Evolutionary conservation across 163 green algal genomes (phyloP).

Genomic region (Smithsoniella earleae): DNA sequence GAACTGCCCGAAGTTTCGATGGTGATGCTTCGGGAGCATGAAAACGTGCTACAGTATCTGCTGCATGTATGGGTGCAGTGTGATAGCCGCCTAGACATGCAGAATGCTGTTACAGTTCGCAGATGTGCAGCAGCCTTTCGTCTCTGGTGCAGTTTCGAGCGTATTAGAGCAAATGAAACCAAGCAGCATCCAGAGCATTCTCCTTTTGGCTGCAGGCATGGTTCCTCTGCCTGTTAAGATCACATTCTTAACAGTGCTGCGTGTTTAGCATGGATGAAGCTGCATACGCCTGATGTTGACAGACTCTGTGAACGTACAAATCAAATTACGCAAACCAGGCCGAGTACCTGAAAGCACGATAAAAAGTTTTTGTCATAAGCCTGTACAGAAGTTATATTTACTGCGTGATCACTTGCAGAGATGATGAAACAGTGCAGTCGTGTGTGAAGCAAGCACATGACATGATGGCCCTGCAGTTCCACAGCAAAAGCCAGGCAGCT

Average conservation of each 20-base stretch:
- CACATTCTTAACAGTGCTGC: no score
- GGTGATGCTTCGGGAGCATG: conserved; percentile 15
- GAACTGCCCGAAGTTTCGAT: not conserved
- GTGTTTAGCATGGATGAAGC: no score
- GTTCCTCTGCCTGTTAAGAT: not conserved
- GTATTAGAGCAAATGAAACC: not conserved
- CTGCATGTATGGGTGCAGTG: conserved; percentile 6
- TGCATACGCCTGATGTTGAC: no score
- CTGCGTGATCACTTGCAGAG: not conserved
- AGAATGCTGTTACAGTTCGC: not conserved
- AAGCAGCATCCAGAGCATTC: not conserved
- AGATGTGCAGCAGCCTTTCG: not conserved
- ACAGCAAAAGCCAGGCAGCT: not conserved
- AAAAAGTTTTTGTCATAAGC: not conserved
- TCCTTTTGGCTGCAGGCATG: not conserved
- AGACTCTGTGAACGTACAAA: not conserved
- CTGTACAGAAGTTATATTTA: not conserved
- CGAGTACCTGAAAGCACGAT: no score
- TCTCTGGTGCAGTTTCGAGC: not conserved
- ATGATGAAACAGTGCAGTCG: conserved; percentile 20
- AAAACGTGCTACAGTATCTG: conserved; percentile 4
- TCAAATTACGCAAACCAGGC: not conserved
- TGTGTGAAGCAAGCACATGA: not conserved
- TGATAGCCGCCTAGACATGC: not conserved
- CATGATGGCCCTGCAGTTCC: not conserved